These are phyloP conservation scores for Brachypodium distachyon DNA, from an alignment of 202 grass and related monocot genomes.

Conservation along the genomic window DNA sequence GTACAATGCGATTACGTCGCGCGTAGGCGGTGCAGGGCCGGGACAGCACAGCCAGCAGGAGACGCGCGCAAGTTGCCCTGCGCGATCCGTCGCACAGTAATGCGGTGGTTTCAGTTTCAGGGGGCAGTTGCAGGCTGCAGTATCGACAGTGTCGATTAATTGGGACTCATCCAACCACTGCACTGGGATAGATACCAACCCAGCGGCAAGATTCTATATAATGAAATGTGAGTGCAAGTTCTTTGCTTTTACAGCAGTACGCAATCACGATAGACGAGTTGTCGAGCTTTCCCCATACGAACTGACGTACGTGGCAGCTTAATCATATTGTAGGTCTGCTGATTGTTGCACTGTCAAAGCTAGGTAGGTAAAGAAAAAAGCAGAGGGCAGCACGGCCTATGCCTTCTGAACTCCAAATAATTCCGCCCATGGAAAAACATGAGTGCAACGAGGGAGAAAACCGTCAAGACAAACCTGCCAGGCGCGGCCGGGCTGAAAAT, in stretches of 20 bases:
- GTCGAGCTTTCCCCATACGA: background rate
- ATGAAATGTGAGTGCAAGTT: background rate
- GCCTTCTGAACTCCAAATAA: background rate
- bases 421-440: too few relatives aligned
- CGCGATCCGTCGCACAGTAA: background rate
- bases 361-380: background rate
- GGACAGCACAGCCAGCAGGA: background rate
- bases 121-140: background rate
- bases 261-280: background rate
- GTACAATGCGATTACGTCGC: background rate
- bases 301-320: conserved; percentile 16
- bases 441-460: too few relatives aligned
- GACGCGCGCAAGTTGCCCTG: background rate
- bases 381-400: background rate
- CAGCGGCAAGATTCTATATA: background rate
- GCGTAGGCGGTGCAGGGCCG: background rate
- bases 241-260: background rate
- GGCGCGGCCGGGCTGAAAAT: too few relatives aligned
- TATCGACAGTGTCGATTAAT: background rate
- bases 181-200: background rate
- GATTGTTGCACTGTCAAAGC: background rate
- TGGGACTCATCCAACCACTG: background rate
- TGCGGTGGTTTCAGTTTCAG: background rate
- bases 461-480: too few relatives aligned
- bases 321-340: background rate